Percentiles rank a stretch among this genome's conserved stretches.
phyloP scores from a whole-genome alignment of 2,329 filamentous ascomycete species.

The Truncatella angustata region DNA sequence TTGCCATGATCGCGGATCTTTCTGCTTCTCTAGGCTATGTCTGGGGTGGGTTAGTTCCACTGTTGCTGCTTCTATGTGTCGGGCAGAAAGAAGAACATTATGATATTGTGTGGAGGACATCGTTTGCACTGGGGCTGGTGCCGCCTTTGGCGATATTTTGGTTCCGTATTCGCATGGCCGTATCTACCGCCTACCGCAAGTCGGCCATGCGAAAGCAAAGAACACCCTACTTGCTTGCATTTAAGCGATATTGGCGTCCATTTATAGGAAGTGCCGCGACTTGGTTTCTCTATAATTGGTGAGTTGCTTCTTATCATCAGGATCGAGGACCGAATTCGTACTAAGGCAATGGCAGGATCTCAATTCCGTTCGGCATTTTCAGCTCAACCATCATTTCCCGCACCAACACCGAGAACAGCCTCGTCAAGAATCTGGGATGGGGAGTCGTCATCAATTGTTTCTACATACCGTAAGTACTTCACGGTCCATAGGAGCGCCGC shows the following conservation, averaged over 20 bases:
- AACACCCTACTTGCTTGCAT: conserved; percentile 43
- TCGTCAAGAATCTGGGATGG: conserved; percentile 42
- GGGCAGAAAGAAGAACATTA: conserved; percentile 39
- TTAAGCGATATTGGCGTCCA: conserved; percentile 47
- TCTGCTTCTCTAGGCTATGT: conserved; percentile 50
- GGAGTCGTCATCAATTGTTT: conserved; percentile 49
- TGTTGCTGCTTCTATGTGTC: conserved; percentile 50
- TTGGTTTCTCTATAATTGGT: conserved; percentile 56
- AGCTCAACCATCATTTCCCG: conserved; percentile 48
- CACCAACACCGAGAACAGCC: conserved; percentile 37
- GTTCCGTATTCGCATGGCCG: conserved; percentile 51
- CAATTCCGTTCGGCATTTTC: conserved; percentile 54
- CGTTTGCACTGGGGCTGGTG: conserved; percentile 48
- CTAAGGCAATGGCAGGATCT: too few relatives aligned
- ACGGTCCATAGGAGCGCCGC: too few relatives aligned
- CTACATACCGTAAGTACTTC: conserved; percentile 40
- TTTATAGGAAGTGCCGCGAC: conserved; percentile 45
- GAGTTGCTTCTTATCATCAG: too few relatives aligned
- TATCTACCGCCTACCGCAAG: conserved; percentile 47
- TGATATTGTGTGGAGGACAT: conserved; percentile 47
- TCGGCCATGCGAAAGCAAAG: conserved; percentile 43
- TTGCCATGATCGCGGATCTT: conserved; percentile 53
- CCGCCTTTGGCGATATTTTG: conserved; percentile 50
- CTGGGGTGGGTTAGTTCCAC: conserved; percentile 45
- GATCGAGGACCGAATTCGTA: too few relatives aligned